Evolutionary conservation across 1,284 basidiomycete genomes (phyloP).

Genomic region (Sutorius eximius): DNA sequence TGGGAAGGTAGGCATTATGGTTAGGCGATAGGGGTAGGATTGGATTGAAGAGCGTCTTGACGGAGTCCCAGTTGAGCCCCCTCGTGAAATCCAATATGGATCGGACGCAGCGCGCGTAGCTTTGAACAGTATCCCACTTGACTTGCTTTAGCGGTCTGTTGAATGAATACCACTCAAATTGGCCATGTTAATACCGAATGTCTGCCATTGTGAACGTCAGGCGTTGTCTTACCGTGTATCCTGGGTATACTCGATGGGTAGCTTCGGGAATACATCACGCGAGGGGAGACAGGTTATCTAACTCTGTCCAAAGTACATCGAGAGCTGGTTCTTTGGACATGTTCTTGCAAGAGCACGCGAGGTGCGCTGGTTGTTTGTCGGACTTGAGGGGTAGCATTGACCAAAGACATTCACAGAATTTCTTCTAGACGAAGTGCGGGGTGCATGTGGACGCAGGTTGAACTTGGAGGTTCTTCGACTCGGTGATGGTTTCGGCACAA

Average conservation of each 20-base stretch:
- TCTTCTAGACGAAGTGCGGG: constrained; percentile 23
- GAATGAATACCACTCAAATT: constrained; percentile 21
- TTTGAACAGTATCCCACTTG: constrained; percentile 19
- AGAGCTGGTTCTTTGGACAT: constrained; percentile 27
- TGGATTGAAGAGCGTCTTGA: constrained; percentile 20
- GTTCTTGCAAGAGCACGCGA: constrained; percentile 19
- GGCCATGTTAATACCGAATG: background rate
- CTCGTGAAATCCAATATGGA: constrained; percentile 17
- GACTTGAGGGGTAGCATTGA: constrained; percentile 8
- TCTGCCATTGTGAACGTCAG: background rate
- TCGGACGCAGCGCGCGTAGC: constrained; percentile 17
- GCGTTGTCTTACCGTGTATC: constrained; percentile 6
- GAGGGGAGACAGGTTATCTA: constrained; percentile 23
- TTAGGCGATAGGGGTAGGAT: too few relatives aligned
- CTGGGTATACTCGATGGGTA: constrained; percentile 17
- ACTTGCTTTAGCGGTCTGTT: constrained; percentile 14
- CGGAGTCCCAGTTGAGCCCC: constrained; percentile 22
- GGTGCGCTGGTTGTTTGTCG: background rate
- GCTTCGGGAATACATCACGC: constrained; percentile 23
- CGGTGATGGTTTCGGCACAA: background rate
- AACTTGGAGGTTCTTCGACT: background rate
- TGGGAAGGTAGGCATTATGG: too few relatives aligned
- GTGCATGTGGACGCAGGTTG: constrained; percentile 17
- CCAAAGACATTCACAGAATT: constrained; percentile 18
- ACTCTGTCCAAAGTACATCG: constrained; percentile 25